Conservation (phyloP, 805 yeast genomes). For the Myxozyma mucilagina region DNA sequence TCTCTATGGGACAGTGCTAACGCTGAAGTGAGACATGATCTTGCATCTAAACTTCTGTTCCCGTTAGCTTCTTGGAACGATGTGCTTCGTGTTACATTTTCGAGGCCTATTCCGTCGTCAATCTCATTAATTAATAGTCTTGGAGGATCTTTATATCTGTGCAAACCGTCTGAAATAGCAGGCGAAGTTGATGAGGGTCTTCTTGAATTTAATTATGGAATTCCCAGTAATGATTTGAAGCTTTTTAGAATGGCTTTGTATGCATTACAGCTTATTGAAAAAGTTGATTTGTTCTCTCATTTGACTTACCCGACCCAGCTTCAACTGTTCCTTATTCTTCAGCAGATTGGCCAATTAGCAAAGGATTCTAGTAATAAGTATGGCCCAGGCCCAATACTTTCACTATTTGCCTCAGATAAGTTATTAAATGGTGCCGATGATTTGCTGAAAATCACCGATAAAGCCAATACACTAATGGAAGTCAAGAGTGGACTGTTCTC, state of each 20-base stretch:
- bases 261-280: constrained; percentile 7
- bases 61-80: background rate
- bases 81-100: constrained; percentile 6
- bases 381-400: constrained; percentile 5
- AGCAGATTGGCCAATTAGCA: constrained; percentile 21
- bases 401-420: constrained; percentile 5
- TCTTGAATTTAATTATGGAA: background rate
- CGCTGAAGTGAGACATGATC: constrained; percentile 4
- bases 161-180: background rate
- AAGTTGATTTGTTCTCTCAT: constrained; percentile 6
- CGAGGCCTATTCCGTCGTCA: constrained; percentile 2
- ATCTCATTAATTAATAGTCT: constrained; percentile 18
- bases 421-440: constrained; percentile 16
- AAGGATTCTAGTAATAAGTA: constrained; percentile 21
- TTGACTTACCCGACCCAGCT: constrained; percentile 11
- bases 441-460: constrained; percentile 10
- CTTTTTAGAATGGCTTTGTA: constrained; percentile 22
- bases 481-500: constrained; percentile 1
- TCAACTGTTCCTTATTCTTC: constrained; percentile 5
- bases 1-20: constrained; percentile 22
- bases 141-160: constrained; percentile 25
- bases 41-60: constrained; percentile 17
- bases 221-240: constrained; percentile 2
- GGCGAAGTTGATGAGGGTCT: background rate
- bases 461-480: constrained; percentile 8